Evolutionary conservation across 2,329 filamentous ascomycete genomes (phyloP).

Genomic region (Colletotrichum orchidophilum): DNA sequence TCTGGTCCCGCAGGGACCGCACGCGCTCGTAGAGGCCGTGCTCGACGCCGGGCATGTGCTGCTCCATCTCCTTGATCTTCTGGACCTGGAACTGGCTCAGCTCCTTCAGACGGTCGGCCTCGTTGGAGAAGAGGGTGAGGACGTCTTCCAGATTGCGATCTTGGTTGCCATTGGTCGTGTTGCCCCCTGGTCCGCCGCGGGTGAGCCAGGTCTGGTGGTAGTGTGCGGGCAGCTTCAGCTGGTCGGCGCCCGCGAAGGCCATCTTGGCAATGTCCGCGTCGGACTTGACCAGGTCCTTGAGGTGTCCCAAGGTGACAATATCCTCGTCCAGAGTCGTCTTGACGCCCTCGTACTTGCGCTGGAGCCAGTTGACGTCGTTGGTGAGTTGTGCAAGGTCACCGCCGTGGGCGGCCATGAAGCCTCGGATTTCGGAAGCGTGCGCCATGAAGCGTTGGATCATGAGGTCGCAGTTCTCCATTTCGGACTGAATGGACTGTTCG

Average conservation of each 20-base stretch:
- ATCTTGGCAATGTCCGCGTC: constrained; percentile 77
- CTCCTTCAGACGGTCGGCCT: constrained; percentile 40
- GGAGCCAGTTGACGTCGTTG: constrained; percentile 58
- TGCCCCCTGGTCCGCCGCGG: constrained; percentile 39
- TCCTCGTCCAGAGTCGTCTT: constrained; percentile 62
- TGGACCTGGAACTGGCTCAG: constrained; percentile 51
- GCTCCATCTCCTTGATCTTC: constrained; percentile 52
- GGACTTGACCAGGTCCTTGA: constrained; percentile 67
- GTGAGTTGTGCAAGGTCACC: constrained; percentile 57
- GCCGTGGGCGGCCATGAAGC: constrained; percentile 68
- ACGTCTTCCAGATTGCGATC: constrained; percentile 47
- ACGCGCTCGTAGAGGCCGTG: constrained; percentile 52
- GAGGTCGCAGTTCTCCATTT: constrained; percentile 81
- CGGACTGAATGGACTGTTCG: constrained; percentile 79
- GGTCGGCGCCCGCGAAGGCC: constrained; percentile 78
- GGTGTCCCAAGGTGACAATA: constrained; percentile 68
- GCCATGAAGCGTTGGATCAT: constrained; percentile 83
- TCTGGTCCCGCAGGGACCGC: constrained; percentile 33
- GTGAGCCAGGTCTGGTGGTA: constrained; percentile 60
- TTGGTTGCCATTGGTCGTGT: constrained; percentile 47
- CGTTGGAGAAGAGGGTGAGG: constrained; percentile 33
- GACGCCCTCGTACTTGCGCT: constrained; percentile 57
- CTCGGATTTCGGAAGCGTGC: constrained; percentile 79
- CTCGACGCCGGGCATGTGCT: constrained; percentile 58
- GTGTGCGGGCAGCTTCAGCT: constrained; percentile 73